These are phyloP conservation scores for Colletotrichum ledebouriae DNA, from an alignment of 2,329 filamentous ascomycete genomes.

Conservation along the genomic window DNA sequence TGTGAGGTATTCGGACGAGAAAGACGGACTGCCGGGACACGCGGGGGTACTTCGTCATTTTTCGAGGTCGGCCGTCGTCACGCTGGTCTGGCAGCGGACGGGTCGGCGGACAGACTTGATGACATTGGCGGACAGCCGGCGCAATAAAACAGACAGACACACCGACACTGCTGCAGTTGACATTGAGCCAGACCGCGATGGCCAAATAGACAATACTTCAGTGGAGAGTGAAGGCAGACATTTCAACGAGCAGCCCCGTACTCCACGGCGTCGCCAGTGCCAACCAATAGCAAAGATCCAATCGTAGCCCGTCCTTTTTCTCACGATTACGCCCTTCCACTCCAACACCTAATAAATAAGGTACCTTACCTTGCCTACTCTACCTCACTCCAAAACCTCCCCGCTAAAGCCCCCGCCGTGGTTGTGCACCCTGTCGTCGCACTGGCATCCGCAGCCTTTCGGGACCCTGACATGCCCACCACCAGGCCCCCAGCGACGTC, in stretches of 20 bases:
- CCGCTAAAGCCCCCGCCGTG: conserved; percentile 23
- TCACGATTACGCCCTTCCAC: conserved; percentile 19
- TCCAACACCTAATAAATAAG: too few species aligned
- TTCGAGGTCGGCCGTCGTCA: background rate
- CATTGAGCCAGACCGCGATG: conserved; percentile 4
- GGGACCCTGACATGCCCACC: conserved; percentile 33
- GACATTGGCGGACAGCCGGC: background rate
- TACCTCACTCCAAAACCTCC: conserved; percentile 6
- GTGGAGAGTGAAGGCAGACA: conserved; percentile 1
- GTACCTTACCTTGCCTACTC: too few species aligned
- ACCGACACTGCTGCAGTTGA: background rate
- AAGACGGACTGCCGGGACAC: background rate
- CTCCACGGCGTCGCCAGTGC: conserved; percentile 3
- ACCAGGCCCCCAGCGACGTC: conserved; percentile 37
- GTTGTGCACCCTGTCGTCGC: conserved; percentile 24
- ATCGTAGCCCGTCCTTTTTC: conserved; percentile 19
- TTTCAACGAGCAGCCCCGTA: background rate
- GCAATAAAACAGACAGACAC: conserved; percentile 4
- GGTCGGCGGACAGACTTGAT: conserved; percentile 1
- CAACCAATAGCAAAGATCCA: conserved; percentile 19
- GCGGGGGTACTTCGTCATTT: conserved; percentile 14
- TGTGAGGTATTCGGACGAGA: conserved; percentile 6
- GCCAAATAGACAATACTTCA: background rate
- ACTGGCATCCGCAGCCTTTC: conserved; percentile 33
- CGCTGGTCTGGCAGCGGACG: conserved; percentile 18